Evolutionary conservation across 148 eudicot genomes (phyloP), one percentile per base, ranked within the genome.

Genomic region (Euryodendron excelsum): DNA sequence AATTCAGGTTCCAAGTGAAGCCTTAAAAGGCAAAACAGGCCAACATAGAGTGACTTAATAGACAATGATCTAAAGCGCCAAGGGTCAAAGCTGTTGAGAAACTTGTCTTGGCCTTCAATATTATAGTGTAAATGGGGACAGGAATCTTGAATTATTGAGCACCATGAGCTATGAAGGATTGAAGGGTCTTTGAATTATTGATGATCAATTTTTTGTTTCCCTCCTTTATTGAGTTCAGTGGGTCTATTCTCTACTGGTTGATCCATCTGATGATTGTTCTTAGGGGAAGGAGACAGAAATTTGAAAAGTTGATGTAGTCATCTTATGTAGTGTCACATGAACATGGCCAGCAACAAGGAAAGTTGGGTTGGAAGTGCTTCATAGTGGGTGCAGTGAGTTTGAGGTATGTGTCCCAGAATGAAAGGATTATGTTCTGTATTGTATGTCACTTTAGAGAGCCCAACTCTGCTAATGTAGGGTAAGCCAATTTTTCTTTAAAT

Each of bases 91-190:
- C 25, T 62, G 77, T 62, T 79, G 62, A 72, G 75, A 72, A 61
- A 15, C 52, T 72, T 63, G 77, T 44, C 63, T 36, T 45, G 31
- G 52, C 66, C 60, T 37, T 53, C 27, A 37, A 67, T 33, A 77
- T 47, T 33, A 17, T n/a, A 48, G 30, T 34, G 45, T 28, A 33
- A 72, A 60, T 4, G 58, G 76, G 67, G 81, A 71, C 76, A 78
- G 56, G 61, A 25, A 70, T 45, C 70, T 1, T 47, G 81, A 79
- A 79, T 79, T 28, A 79, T 79, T 72, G 69, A 48, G 69, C 48
- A 70, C 31, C 13, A 79, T 59, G 76, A 60, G 60, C 68, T 60
- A 60, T 6, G 61, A 61, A 60, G 27, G 53, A 28, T 27, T 60
- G 77, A 56, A 72, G 36, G n/a, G 21, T 73, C 55, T 56, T 75